A percentile compares a stretch with the other conserved stretches of the same genome.
Evolutionary conservation across 768 basidiomycete species (phyloP).

Genomic region (Amanita brunnescens): DNA sequence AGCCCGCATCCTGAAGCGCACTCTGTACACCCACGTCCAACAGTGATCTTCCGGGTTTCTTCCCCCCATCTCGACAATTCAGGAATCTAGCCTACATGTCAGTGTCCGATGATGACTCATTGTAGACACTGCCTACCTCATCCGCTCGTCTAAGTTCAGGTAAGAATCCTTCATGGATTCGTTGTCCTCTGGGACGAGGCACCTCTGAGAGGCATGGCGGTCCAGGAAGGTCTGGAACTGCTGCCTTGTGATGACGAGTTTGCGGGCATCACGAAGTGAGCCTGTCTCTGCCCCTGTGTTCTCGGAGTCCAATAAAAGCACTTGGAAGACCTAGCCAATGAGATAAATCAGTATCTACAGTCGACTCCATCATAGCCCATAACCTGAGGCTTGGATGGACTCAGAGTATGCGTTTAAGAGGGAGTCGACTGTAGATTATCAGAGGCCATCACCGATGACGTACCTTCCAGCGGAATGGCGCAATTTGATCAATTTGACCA

Average conservation of each 20-base stretch:
- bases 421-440: too few species aligned
- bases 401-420: too few species aligned
- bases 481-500: conserved; percentile 22
- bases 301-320: conserved; percentile 15
- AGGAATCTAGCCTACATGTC: conserved; percentile 18
- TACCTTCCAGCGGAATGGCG: conserved; percentile 33
- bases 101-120: neutral
- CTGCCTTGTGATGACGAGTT: conserved; percentile 23
- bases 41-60: conserved; percentile 21
- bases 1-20: conserved; percentile 26
- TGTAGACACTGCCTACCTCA: conserved; percentile 17
- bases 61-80: conserved; percentile 23
- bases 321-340: conserved; percentile 16
- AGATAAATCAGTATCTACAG: neutral
- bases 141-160: conserved; percentile 26
- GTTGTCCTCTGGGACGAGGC: conserved; percentile 28
- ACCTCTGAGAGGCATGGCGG: conserved; percentile 17
- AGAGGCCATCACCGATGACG: neutral
- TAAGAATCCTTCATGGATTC: conserved; percentile 30
- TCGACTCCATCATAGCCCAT: too few species aligned
- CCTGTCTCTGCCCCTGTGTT: conserved; percentile 12
- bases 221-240: conserved; percentile 26
- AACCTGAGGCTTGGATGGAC: too few species aligned
- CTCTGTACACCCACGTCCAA: conserved; percentile 25
- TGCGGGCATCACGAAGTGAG: conserved; percentile 13